Conservation (phyloP, 2,329 filamentous ascomycete species). For the Penicillium sp. region DNA sequence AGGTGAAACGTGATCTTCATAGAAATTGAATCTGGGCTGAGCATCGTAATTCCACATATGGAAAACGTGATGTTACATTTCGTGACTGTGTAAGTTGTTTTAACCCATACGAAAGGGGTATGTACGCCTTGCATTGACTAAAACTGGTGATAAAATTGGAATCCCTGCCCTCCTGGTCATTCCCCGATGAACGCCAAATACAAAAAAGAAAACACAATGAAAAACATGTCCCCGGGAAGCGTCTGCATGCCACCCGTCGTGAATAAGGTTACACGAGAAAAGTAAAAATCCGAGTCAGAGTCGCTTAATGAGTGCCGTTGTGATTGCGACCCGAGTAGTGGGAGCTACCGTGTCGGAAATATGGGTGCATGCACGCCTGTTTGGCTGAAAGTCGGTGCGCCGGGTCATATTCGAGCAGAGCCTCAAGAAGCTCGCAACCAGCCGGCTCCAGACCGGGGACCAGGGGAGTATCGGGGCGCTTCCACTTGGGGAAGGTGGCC, state of each 20-base stretch:
- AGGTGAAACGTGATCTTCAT: neutral
- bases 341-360: constrained; percentile 63
- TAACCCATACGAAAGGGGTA: constrained; percentile 21
- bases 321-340: constrained; percentile 48
- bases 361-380: constrained; percentile 79
- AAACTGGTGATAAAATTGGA: constrained; percentile 31
- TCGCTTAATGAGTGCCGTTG: constrained; percentile 41
- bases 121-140: constrained; percentile 30
- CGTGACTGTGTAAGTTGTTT: neutral
- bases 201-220: constrained; percentile 25
- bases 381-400: constrained; percentile 86
- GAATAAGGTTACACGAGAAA: constrained; percentile 21
- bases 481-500: constrained; percentile 88
- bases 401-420: constrained; percentile 82
- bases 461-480: constrained; percentile 66
- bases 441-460: constrained; percentile 72
- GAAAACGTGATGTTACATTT: neutral
- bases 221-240: constrained; percentile 10
- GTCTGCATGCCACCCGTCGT: constrained; percentile 7
- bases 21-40: neutral
- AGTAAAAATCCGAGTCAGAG: constrained; percentile 5
- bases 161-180: constrained; percentile 31
- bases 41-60: neutral
- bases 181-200: constrained; percentile 34
- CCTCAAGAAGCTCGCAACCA: constrained; percentile 54